Percentiles rank a stretch among this genome's conserved stretches.
Conservation (phyloP, 768 basidiomycete species). For the Lactifluus subvellereus region DNA sequence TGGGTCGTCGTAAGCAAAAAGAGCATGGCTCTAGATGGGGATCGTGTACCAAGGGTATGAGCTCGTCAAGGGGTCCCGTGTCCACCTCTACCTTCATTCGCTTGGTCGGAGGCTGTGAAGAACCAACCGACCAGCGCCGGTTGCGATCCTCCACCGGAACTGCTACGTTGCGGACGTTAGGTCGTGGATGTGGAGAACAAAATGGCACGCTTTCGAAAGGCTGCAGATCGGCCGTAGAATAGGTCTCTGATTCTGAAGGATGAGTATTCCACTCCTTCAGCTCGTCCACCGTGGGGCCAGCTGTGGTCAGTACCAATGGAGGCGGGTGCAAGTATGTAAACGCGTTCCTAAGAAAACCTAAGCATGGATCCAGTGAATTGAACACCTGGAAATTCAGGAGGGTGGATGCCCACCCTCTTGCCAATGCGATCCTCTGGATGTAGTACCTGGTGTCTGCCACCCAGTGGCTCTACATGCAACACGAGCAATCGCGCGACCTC, state of each 20-base stretch:
- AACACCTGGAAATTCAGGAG: neutral
- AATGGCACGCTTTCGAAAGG: slow-evolving; percentile 4
- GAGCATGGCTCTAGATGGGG: neutral
- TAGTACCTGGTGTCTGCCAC: neutral
- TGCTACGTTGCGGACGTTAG: neutral
- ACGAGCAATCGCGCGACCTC: slow-evolving; percentile 2
- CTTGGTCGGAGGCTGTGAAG: slow-evolving; percentile 4
- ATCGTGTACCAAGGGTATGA: slow-evolving; percentile 19
- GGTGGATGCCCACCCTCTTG: neutral
- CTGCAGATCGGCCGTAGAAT: neutral
- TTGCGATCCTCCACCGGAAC: neutral
- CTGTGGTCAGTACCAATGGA: neutral
- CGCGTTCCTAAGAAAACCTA: slow-evolving; percentile 4
- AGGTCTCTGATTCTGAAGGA: slow-evolving; percentile 7
- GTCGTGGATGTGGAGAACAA: neutral
- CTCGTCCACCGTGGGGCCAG: neutral
- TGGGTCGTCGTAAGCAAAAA: neutral
- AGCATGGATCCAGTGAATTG: neutral
- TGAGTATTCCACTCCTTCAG: slow-evolving; percentile 4
- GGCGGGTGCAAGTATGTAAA: slow-evolving; percentile 7
- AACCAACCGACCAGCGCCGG: neutral
- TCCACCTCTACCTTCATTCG: slow-evolving; percentile 10
- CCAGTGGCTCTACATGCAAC: slow-evolving; percentile 7
- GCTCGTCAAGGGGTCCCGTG: slow-evolving; percentile 12
- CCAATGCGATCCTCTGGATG: neutral